A percentile compares a stretch with the other conserved stretches of the same genome.
Conservation (phyloP, 2,329 filamentous ascomycete genomes). For the Fusarium chuoi region DNA sequence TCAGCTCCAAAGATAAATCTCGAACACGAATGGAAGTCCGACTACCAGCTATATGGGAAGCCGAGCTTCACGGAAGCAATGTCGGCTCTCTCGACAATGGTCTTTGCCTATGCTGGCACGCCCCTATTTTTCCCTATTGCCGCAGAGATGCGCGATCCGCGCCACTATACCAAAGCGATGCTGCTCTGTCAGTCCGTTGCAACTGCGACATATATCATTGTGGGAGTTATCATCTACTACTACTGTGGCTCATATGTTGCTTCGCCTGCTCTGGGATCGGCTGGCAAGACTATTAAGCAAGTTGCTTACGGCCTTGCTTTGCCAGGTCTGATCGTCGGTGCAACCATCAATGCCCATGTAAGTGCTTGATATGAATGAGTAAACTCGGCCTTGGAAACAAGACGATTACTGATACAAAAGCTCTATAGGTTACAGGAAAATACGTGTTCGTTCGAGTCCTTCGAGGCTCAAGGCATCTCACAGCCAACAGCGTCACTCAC, state of each 20-base stretch:
- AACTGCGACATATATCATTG: conserved; percentile 47
- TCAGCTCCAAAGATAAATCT: conserved; percentile 14
- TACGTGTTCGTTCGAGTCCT: conserved; percentile 37
- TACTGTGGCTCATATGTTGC: conserved; percentile 59
- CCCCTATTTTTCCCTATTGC: conserved; percentile 49
- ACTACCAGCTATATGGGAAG: conserved; percentile 45
- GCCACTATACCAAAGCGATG: conserved; percentile 41
- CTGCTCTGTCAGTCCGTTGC: conserved; percentile 44
- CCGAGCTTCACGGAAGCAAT: conserved; percentile 48
- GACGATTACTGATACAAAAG: neutral
- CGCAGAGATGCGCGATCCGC: conserved; percentile 47
- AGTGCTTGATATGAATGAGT: conserved; percentile 1
- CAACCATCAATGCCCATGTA: conserved; percentile 42
- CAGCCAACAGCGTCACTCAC: conserved; percentile 43
- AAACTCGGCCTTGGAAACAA: no score
- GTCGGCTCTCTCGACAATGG: conserved; percentile 46
- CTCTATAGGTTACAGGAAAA: conserved; percentile 19
- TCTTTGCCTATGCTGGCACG: conserved; percentile 53
- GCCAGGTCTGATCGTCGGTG: conserved; percentile 44
- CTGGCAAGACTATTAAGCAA: conserved; percentile 55
- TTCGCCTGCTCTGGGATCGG: conserved; percentile 59
- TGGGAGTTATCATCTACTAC: conserved; percentile 56
- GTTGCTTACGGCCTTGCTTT: conserved; percentile 54
- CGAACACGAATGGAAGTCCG: conserved; percentile 42
- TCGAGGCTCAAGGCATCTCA: conserved; percentile 46